Percentiles rank a stretch among this genome's conserved stretches.
These are phyloP conservation scores for Fagus crenata DNA, from an alignment of 306 rosid genomes.

Conservation along the genomic window DNA sequence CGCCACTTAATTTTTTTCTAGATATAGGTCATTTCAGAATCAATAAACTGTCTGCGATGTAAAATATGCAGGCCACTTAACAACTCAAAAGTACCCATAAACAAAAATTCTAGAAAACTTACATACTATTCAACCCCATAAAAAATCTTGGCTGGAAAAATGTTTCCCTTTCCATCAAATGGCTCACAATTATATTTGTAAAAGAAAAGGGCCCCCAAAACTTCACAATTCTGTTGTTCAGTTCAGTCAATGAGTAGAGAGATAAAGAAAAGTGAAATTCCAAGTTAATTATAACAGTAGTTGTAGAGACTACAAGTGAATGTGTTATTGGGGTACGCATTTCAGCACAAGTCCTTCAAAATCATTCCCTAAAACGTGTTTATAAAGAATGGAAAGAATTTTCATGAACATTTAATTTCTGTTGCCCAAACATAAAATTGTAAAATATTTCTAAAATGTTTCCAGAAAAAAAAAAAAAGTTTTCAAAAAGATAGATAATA, in stretches of 20 bases:
- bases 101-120: background rate
- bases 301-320: background rate
- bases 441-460: background rate
- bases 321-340: background rate
- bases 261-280: background rate
- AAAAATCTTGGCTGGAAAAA: background rate
- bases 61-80: background rate
- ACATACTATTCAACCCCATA: background rate
- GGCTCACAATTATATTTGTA: background rate
- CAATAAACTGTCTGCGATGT: background rate
- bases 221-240: background rate
- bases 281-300: background rate
- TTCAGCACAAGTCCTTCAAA: background rate
- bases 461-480: background rate
- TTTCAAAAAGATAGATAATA: background rate
- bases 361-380: background rate
- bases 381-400: background rate
- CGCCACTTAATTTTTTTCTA: background rate
- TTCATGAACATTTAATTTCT: background rate
- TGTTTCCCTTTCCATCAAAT: background rate
- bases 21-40: background rate
- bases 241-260: background rate
- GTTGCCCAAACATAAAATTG: background rate
- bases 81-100: background rate
- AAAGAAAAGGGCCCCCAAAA: background rate